Base-by-base conservation (phyloP, 768 basidiomycete species). In the Lyophyllum decastes region DNA sequence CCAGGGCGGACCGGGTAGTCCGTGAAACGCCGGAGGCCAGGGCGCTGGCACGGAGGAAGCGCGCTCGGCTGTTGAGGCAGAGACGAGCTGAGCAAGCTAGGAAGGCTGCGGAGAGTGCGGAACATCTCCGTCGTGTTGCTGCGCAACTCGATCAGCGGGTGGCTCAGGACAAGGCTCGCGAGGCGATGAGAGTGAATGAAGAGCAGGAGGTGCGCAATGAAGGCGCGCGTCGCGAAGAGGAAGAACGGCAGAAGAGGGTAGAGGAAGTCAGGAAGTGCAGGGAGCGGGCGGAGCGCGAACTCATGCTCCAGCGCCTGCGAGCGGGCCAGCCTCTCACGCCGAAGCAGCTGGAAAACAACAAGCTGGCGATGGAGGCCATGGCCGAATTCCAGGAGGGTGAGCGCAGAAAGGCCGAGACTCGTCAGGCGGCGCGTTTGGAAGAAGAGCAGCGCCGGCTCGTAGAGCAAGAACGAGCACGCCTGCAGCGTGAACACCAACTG, bases 241-340 rank as follows among this genome's bases (percentile, higher is more conserved):
- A 54, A 22, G 30, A 47, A 11, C n/a, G 24, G 51, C 34, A 40
- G 53, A 26, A 49, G 16, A 41, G 48, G 52, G 16, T 21, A 4
- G 56, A 57, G 35, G 53, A 51, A 41, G 27, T 40, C 24, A 27
- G 51, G 22, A 27, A 52, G 48, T 25, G 6, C 48, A 50, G 33
- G 33, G 24, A 49, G 33, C 35, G 41, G 52, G 54, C 24, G 44
- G 51, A 14, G 34, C 41, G 19, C 47, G 60, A 3, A 34, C 33
- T 30, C 6, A 49, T 22, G 10, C 5, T 30, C 26, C 24, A 57
- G 34, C 45, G 49, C 40, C 26, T 40, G 33, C 47, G 26, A 12
- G 51, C 25, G 4, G 46, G 46, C 17, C 46, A 27, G 16, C 46
- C 26, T 25, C 25, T 47, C 14, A 47, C 14, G 24, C 40, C 40